Conservation (phyloP, 1,284 basidiomycete genomes). For the Boletus sp. region DNA sequence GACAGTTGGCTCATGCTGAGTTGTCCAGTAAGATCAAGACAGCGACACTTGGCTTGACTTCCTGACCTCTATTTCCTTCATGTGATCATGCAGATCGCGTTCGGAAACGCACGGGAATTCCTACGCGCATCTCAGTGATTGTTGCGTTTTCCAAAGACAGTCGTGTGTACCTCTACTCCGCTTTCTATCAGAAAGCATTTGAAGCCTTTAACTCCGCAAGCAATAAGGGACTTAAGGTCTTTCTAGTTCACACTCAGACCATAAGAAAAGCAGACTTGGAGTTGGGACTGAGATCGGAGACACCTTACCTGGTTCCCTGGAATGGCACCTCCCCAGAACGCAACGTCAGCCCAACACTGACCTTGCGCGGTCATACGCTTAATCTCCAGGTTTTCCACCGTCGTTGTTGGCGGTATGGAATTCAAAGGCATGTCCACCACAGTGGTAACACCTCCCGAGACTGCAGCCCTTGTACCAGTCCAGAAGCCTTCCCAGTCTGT, state of each 20-base stretch:
- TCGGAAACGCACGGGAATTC: slow-evolving; percentile 87
- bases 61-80: slow-evolving; percentile 68
- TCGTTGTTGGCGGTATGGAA: slow-evolving; percentile 91
- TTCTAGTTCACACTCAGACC: slow-evolving; percentile 30
- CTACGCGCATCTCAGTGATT: slow-evolving; percentile 37
- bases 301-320: slow-evolving; percentile 74
- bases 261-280: neutral
- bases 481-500: slow-evolving; percentile 93
- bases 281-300: neutral
- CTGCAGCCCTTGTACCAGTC: slow-evolving; percentile 85
- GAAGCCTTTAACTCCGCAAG: slow-evolving; percentile 85
- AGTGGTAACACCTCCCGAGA: slow-evolving; percentile 87
- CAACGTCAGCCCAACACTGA: slow-evolving; percentile 82
- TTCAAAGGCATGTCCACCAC: slow-evolving; percentile 95
- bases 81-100: slow-evolving; percentile 64
- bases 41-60: neutral
- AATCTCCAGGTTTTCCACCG: slow-evolving; percentile 62
- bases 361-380: slow-evolving; percentile 70
- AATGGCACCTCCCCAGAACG: slow-evolving; percentile 93
- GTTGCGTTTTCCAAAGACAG: slow-evolving; percentile 1
- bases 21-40: slow-evolving; percentile 9
- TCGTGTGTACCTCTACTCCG: slow-evolving; percentile 72
- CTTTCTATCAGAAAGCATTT: slow-evolving; percentile 95
- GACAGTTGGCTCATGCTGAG: slow-evolving; percentile 59
- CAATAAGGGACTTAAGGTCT: slow-evolving; percentile 65